phyloP scores from a whole-genome alignment of 768 basidiomycete species.

The Lactarius evosmus region DNA sequence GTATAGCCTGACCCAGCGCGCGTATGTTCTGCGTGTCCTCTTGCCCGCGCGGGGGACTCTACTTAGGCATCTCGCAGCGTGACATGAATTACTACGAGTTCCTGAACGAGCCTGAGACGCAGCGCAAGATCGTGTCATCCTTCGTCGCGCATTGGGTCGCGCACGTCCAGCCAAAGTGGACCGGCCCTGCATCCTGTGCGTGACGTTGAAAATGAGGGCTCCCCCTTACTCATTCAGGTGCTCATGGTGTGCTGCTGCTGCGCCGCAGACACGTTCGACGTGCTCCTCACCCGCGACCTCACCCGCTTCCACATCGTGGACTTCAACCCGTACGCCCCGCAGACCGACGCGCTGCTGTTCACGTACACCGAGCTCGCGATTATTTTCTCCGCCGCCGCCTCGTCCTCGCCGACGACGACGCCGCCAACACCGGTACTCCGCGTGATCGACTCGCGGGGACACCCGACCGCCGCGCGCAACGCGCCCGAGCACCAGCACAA shows the following conservation, averaged over 20 bases:
- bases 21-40: background rate
- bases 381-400: conserved; percentile 33
- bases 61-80: conserved; percentile 76
- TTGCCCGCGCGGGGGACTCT: too few relatives aligned
- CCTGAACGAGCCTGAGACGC: conserved; percentile 60
- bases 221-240: background rate
- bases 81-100: conserved; percentile 89
- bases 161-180: conserved; percentile 61
- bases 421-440: conserved; percentile 42
- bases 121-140: conserved; percentile 47
- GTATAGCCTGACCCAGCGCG: too few relatives aligned
- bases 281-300: conserved; percentile 81
- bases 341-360: conserved; percentile 88
- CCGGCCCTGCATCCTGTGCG: conserved; percentile 62
- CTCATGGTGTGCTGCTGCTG: background rate
- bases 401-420: conserved; percentile 21
- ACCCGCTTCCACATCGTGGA: conserved; percentile 78
- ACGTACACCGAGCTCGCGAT: conserved; percentile 67
- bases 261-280: conserved; percentile 72
- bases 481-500: conserved; percentile 80
- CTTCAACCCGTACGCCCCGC: conserved; percentile 83
- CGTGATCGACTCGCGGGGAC: conserved; percentile 70
- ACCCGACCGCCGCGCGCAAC: conserved; percentile 64
- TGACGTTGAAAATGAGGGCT: too few relatives aligned
- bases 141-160: conserved; percentile 65